Evolutionary conservation across 164 flowering plant genomes (phyloP), one percentile per base, ranked within the genome.

Genomic region (Tetracentron sinense): DNA sequence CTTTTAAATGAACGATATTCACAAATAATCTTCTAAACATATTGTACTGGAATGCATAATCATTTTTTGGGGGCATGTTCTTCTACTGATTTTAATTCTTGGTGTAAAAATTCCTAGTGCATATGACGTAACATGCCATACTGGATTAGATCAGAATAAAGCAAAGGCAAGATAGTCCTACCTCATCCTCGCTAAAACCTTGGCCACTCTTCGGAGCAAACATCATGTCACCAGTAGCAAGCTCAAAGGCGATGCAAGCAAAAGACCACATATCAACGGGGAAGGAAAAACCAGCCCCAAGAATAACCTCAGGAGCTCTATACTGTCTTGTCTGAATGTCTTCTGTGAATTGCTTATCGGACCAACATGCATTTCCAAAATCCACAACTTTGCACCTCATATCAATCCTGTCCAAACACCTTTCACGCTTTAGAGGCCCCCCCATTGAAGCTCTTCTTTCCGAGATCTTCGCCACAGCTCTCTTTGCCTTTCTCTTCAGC

Each of bases 361-460:
- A 85, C 97, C 96, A 85, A 69, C 97, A 88, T 38, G 98, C 97
- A 83, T 90, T 93, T 50, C 98, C 98, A 78, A 93, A 89, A 76
- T 93, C 98, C 64, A 93, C 98, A 67, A 93, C 63, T 74, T 93
- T 93, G 71, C 98, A 93, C 58, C 81, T 83, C 59, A 90, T 22
- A 74, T 89, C 87, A 72, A 93, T 79, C 66, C 88, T 97, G 69
- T 90, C 89, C 67, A 93, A 62, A 68, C 62, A 67, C 76, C 82
- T 82, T 54, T 65, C 71, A 22, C 79, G 60, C 53, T 85, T 84
- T 53, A 75, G 56, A 58, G 56, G 21, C 25, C 78, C 87, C 25
- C 85, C 96, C 82, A 84, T 73, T 26, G 89, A 83, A 47, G 42
- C 76, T 73, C 90, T 78, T 70, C 85, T 84, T 62, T 55, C 77